Evolutionary conservation across 441 rosid species (phyloP).

Genomic region (Lepidium campestre): DNA sequence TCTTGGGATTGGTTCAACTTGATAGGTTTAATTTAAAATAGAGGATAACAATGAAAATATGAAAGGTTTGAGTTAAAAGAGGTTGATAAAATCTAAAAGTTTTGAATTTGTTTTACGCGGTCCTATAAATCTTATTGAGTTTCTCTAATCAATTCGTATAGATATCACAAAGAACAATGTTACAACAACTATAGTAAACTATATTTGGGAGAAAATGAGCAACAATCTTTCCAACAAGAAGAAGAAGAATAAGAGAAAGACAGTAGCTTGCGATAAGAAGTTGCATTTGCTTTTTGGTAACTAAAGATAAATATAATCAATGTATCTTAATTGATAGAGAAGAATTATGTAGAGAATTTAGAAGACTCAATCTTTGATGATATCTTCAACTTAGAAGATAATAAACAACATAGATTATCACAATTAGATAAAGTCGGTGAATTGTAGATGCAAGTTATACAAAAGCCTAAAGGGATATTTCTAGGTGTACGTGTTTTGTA

Average conservation of each 20-base stretch:
- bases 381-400: constrained; percentile 35
- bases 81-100: constrained; percentile 40
- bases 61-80: constrained; percentile 22
- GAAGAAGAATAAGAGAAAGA: constrained; percentile 33
- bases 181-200: constrained; percentile 23
- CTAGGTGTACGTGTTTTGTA: too few relatives aligned
- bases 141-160: constrained; percentile 42
- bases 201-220: constrained; percentile 31
- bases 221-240: too few relatives aligned
- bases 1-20: not conserved
- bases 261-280: not conserved
- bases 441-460: constrained; percentile 20
- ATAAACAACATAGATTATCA: constrained; percentile 12
- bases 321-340: constrained; percentile 42
- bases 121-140: constrained; percentile 47
- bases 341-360: constrained; percentile 49
- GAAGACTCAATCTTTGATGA: constrained; percentile 35
- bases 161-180: constrained; percentile 41
- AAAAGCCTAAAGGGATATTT: constrained; percentile 36
- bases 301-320: constrained; percentile 29
- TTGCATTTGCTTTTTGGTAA: constrained; percentile 48
- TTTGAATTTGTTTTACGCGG: constrained; percentile 55
- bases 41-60: constrained; percentile 32
- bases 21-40: not conserved
- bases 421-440: constrained; percentile 20